Percentiles rank a stretch among this genome's conserved stretches.
Conservation (phyloP, 2,329 filamentous ascomycete species). For the Stemphylium vesicarium region DNA sequence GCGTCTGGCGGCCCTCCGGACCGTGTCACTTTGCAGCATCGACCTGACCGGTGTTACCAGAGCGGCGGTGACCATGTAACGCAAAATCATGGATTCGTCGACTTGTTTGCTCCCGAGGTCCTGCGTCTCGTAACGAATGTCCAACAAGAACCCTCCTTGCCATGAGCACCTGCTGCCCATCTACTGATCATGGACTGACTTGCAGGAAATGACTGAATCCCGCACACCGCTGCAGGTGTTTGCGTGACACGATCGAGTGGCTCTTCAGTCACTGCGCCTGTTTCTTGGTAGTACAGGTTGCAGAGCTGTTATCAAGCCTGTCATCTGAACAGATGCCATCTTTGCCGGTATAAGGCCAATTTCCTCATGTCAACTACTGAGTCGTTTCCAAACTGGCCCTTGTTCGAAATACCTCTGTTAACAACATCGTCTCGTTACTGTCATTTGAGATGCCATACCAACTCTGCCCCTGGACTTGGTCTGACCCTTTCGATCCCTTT, state of each 20-base stretch:
- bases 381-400: not conserved
- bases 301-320: not conserved
- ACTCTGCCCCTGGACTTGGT: constrained; percentile 6
- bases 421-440: not conserved
- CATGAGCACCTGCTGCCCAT: not conserved
- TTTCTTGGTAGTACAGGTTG: constrained; percentile 7
- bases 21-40: not conserved
- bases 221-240: constrained; percentile 18
- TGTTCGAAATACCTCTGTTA: not conserved
- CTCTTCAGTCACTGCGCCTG: not conserved
- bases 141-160: not conserved
- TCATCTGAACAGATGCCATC: not conserved
- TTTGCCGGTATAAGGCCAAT: constrained; percentile 1
- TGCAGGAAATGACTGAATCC: constrained; percentile 9
- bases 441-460: constrained; percentile 3
- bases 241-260: constrained; percentile 11
- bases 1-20: not conserved
- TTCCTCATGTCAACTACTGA: not conserved
- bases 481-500: not conserved
- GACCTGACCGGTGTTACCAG: not conserved
- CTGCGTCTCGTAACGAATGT: not conserved
- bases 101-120: constrained; percentile 13
- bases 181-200: not conserved
- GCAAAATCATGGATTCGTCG: not conserved
- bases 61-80: not conserved